These are phyloP conservation scores for Penicillium griseofulvum DNA, from an alignment of 2,329 filamentous ascomycete species.

Conservation along the genomic window DNA sequence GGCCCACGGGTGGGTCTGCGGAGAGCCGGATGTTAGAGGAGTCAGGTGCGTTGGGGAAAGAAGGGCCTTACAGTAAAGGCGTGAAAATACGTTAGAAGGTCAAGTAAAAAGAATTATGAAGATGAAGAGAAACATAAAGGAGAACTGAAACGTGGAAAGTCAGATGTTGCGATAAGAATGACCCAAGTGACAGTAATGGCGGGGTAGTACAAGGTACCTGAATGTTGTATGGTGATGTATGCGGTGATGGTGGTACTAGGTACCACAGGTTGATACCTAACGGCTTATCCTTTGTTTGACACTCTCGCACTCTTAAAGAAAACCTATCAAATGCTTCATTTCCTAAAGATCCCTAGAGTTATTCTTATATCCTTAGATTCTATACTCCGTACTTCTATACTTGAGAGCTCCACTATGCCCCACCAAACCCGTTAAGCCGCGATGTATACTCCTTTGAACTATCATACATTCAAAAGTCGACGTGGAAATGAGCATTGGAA, in stretches of 20 bases:
- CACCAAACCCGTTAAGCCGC: neutral
- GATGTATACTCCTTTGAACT: neutral
- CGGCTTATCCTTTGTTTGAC: neutral
- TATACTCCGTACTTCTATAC: neutral
- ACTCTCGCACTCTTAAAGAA: neutral
- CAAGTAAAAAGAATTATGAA: neutral
- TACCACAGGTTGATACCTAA: neutral
- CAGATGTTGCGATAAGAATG: constrained; percentile 6
- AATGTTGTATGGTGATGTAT: neutral
- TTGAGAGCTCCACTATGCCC: constrained; percentile 4
- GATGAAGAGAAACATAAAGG: neutral
- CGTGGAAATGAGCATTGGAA: neutral
- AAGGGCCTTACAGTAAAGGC: neutral
- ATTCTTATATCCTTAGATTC: too few relatives aligned
- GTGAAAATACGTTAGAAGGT: neutral
- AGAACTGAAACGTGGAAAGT: neutral
- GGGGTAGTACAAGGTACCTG: constrained; percentile 10
- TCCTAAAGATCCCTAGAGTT: neutral
- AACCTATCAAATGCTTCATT: neutral
- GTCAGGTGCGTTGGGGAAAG: constrained; percentile 1
- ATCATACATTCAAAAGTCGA: neutral
- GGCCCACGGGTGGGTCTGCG: constrained; percentile 10
- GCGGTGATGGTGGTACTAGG: neutral
- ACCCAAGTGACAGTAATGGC: constrained; percentile 7
- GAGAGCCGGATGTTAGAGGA: constrained; percentile 3